Conservation (phyloP, 1,284 basidiomycete genomes). For the Sphagnurus paluster region DNA sequence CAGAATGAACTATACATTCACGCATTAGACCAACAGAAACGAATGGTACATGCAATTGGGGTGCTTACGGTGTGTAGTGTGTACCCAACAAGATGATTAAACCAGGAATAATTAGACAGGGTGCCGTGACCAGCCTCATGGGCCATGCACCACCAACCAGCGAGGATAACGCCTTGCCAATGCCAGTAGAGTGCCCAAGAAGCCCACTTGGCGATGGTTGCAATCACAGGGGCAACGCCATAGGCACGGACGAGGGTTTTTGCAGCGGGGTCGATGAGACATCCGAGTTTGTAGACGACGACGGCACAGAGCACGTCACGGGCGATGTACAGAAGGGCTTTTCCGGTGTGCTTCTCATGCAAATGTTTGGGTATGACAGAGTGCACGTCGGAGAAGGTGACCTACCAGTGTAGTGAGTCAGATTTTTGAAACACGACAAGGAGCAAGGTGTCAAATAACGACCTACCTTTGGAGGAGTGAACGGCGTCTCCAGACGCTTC, state of each 20-base stretch:
- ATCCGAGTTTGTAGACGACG: conserved; percentile 57
- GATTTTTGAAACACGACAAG: neutral
- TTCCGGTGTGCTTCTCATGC: conserved; percentile 65
- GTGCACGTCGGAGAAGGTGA: conserved; percentile 46
- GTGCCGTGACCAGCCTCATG: conserved; percentile 57
- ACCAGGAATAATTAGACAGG: conserved; percentile 36
- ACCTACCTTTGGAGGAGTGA: conserved; percentile 37
- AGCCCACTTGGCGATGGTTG: conserved; percentile 40
- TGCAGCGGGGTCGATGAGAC: conserved; percentile 53
- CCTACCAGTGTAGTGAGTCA: conserved; percentile 22
- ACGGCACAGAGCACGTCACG: conserved; percentile 57
- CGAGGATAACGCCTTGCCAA: conserved; percentile 62
- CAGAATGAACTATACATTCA: conserved; percentile 41
- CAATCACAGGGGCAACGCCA: conserved; percentile 27
- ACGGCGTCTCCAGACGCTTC: conserved; percentile 40
- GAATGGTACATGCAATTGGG: neutral
- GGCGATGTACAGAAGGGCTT: conserved; percentile 57
- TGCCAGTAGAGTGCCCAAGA: conserved; percentile 65
- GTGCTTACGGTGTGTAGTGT: conserved; percentile 40
- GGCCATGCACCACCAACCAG: conserved; percentile 53
- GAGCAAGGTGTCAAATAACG: neutral
- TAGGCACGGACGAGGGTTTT: conserved; percentile 29
- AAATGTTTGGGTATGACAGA: conserved; percentile 60
- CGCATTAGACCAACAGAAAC: neutral
- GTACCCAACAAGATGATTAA: conserved; percentile 46